Evolutionary conservation across 2,329 filamentous ascomycete species (phyloP).

Genomic region (Arachnomyces sp.): DNA sequence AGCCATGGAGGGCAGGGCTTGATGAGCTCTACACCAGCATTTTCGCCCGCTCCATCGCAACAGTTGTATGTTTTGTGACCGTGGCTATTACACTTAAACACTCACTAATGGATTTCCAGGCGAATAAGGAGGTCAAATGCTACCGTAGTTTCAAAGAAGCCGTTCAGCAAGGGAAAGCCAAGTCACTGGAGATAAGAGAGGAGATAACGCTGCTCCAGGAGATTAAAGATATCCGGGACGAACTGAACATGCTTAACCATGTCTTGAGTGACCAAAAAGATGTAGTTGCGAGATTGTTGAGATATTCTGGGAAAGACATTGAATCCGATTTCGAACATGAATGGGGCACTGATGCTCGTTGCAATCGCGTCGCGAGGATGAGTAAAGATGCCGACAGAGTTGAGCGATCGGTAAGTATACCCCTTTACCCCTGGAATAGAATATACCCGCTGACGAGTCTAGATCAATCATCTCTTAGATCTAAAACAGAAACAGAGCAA

Average conservation of each 20-base stretch:
- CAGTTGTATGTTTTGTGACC: no score
- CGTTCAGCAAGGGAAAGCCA: no score
- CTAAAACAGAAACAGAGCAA: constrained; percentile 63
- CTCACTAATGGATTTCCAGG: no score
- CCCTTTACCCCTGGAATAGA: background rate
- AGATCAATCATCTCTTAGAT: constrained; percentile 45
- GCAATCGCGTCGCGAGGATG: constrained; percentile 4
- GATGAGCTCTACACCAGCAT: no score
- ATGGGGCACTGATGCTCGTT: no score
- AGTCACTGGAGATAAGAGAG: no score
- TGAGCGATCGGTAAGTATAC: constrained; percentile 1
- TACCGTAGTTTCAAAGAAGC: no score
- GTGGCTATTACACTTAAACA: no score
- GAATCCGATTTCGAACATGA: no score
- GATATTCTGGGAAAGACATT: constrained; percentile 27
- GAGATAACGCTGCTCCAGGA: constrained; percentile 56
- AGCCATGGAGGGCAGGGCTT: no score
- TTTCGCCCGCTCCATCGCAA: no score
- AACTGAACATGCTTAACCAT: constrained; percentile 47
- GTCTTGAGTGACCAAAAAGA: constrained; percentile 28
- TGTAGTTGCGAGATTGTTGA: constrained; percentile 4
- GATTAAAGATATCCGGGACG: constrained; percentile 59
- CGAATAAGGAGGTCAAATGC: no score
- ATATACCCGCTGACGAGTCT: background rate
- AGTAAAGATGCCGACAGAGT: constrained; percentile 13